Conservation (phyloP, 148 eudicot species). For the Amaranthus hypochondriacus region DNA sequence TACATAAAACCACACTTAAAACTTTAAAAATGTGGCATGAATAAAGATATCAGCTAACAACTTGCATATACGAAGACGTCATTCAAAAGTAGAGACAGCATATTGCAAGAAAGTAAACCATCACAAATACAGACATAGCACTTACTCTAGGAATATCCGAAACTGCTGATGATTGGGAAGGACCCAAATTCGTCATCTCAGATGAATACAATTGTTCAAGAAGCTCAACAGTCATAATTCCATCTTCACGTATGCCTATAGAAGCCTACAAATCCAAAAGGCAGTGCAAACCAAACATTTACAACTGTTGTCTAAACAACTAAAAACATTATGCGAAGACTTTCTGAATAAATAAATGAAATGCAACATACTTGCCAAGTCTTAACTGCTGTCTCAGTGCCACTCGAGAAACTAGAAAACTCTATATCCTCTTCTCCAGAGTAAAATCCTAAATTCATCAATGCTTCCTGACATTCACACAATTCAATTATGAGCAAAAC, state of each 20-base stretch:
- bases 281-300: neutral
- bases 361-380: slow-evolving; percentile 88
- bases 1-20: neutral
- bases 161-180: slow-evolving; percentile 22
- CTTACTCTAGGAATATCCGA: slow-evolving; percentile 22
- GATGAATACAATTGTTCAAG: slow-evolving; percentile 48
- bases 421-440: slow-evolving; percentile 94
- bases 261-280: slow-evolving; percentile 48
- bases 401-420: slow-evolving; percentile 66
- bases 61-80: neutral
- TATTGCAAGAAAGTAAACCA: neutral
- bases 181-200: slow-evolving; percentile 12
- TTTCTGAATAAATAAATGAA: neutral
- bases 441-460: slow-evolving; percentile 79
- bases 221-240: slow-evolving; percentile 75
- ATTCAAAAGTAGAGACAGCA: neutral
- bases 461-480: slow-evolving; percentile 52
- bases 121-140: neutral
- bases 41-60: neutral
- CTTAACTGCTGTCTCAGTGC: slow-evolving; percentile 86
- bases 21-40: neutral
- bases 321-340: neutral
- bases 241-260: slow-evolving; percentile 54
- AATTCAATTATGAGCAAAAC: neutral
- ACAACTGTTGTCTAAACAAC: neutral